Evolutionary conservation across 2,329 filamentous ascomycete genomes (phyloP).

Genomic region (Fusarium redolens): DNA sequence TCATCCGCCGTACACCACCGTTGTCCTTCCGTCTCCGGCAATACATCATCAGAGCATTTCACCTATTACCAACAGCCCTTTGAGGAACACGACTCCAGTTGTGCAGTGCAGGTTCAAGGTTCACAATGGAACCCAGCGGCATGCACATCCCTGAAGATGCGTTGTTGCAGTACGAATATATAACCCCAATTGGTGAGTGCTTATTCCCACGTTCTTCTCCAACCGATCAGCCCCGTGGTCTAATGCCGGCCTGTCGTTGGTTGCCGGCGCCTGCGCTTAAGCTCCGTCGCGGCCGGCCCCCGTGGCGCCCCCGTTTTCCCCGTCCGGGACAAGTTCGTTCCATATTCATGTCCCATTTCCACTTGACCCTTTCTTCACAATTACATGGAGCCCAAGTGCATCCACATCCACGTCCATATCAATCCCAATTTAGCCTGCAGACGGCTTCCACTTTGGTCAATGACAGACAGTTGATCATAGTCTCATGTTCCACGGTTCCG

Average conservation of each 20-base stretch:
- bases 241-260: conserved; percentile 59
- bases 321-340: conserved; percentile 42
- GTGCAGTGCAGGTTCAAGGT: conserved; percentile 20
- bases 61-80: conserved; percentile 18
- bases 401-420: conserved; percentile 27
- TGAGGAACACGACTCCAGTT: conserved; percentile 36
- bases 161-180: conserved; percentile 57
- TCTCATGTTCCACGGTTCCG: conserved; percentile 21
- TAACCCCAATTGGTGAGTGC: conserved; percentile 67
- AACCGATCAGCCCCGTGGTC: conserved; percentile 62
- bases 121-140: conserved; percentile 54
- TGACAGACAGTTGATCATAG: conserved; percentile 3
- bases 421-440: conserved; percentile 31
- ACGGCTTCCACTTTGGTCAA: conserved; percentile 22
- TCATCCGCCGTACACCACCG: conserved; percentile 23
- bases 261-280: conserved; percentile 45
- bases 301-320: conserved; percentile 42
- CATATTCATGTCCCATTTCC: conserved; percentile 12
- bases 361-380: conserved; percentile 1
- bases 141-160: conserved; percentile 61
- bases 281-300: conserved; percentile 42
- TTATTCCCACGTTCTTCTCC: conserved; percentile 47
- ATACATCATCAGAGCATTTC: conserved; percentile 29
- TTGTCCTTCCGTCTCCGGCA: conserved; percentile 26
- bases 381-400: conserved; percentile 14